These are phyloP conservation scores for Suhomyces guaymorum DNA, from an alignment of 1,139 yeast species.

Conservation along the genomic window DNA sequence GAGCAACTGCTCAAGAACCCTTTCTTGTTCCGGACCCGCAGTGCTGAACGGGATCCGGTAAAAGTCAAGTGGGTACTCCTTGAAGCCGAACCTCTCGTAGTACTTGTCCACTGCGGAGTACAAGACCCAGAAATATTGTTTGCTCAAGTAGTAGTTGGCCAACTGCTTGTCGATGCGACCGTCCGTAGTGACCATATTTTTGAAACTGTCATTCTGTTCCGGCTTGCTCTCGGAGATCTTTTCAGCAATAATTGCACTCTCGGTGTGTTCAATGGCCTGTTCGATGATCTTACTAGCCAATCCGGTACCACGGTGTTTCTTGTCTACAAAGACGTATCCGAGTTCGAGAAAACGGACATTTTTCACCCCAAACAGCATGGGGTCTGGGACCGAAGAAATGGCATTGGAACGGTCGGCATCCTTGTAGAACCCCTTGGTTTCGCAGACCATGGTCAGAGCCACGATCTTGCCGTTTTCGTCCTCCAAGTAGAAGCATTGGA, in stretches of 20 bases:
- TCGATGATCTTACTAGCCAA: conserved; percentile 31
- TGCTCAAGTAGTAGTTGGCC: conserved; percentile 39
- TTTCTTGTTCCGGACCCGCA: conserved; percentile 22
- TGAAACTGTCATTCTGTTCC: conserved; percentile 29
- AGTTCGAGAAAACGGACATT: conserved; percentile 30
- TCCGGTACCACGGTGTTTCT: conserved; percentile 32
- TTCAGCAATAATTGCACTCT: conserved; percentile 30
- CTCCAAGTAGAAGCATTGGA: conserved; percentile 31
- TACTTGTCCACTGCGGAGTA: conserved; percentile 38
- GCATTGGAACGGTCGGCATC: conserved; percentile 32
- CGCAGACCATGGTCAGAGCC: conserved; percentile 29
- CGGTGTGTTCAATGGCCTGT: conserved; percentile 35
- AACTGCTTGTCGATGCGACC: conserved; percentile 33
- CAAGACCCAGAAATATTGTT: conserved; percentile 37
- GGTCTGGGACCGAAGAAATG: conserved; percentile 36
- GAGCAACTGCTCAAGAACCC: conserved; percentile 25
- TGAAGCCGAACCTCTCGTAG: conserved; percentile 43
- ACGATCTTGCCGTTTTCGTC: conserved; percentile 30
- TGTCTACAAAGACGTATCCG: conserved; percentile 32
- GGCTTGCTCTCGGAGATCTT: conserved; percentile 25
- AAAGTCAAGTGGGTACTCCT: conserved; percentile 37
- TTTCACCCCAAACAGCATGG: conserved; percentile 35
- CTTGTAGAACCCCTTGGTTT: conserved; percentile 32
- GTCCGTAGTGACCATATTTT: conserved; percentile 30
- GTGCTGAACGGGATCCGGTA: conserved; percentile 31